Percentiles rank a stretch among this genome's conserved stretches.
phyloP scores from a whole-genome alignment of 495 filamentous ascomycete genomes.

The Chlorociboria aeruginascens region DNA sequence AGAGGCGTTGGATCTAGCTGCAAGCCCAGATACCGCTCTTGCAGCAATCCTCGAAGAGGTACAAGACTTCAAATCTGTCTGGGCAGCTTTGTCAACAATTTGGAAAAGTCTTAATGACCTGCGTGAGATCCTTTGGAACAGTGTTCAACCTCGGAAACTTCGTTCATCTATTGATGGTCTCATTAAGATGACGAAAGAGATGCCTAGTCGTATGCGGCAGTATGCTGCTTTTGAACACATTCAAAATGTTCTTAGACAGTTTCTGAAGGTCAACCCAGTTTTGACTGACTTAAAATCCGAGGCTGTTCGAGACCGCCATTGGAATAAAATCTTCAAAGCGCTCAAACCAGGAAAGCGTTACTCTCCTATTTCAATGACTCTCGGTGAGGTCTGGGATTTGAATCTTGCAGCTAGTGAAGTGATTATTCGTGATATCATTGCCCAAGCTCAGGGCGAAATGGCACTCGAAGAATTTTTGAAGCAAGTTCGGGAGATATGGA shows the following conservation, averaged over 20 bases:
- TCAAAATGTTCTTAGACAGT: constrained; percentile 75
- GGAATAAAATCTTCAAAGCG: constrained; percentile 93
- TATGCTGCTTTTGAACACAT: constrained; percentile 99
- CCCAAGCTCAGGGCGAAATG: constrained; percentile 97
- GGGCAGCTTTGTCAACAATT: constrained; percentile 86
- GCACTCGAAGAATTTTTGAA: constrained; percentile 95
- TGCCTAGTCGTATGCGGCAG: constrained; percentile 97
- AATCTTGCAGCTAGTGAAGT: constrained; percentile 76
- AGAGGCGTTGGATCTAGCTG: constrained; percentile 84
- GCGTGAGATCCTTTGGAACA: constrained; percentile 82
- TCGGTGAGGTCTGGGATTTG: constrained; percentile 97
- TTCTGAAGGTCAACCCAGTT: constrained; percentile 80
- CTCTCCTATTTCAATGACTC: constrained; percentile 81
- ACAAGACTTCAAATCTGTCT: constrained; percentile 97
- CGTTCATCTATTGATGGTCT: constrained; percentile 77
- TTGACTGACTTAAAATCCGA: constrained; percentile 92
- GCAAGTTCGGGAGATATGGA: constrained; percentile 94
- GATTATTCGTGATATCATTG: constrained; percentile 81
- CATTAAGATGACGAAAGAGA: constrained; percentile 97
- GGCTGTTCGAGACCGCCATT: constrained; percentile 89
- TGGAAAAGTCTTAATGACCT: constrained; percentile 96
- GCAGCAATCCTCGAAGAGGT: constrained; percentile 84
- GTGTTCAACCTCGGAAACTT: constrained; percentile 83
- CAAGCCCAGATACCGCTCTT: constrained; percentile 63
- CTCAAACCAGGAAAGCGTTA: constrained; percentile 84